Base-by-base conservation (phyloP, 495 filamentous ascomycete species). In the Penicillium maclennaniae region DNA sequence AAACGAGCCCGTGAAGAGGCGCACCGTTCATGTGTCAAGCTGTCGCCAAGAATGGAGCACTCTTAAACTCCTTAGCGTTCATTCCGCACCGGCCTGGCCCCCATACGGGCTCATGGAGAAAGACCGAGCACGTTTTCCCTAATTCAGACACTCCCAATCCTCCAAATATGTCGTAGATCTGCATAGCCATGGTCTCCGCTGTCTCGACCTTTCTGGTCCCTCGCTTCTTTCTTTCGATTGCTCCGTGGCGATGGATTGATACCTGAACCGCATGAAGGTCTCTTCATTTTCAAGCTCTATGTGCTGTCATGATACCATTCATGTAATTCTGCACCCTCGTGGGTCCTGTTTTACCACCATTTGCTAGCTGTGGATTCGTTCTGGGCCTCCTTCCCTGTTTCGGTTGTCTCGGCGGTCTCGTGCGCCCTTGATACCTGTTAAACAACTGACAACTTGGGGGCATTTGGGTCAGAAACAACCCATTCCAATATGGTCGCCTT, bases 401-500 rank as follows among this genome's bases (percentile, higher is more conserved):
- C 20, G 28, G 31, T 36, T 43, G 49, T 37, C 16, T 20, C 20
- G 28, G 31, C 41, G 31, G 39, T 42, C 43, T 49, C 20, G 49
- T 46, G 45, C 38, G 39, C 47, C 17, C 19, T 27, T 38, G 36
- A 25, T 49, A 38, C 45, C n/a, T 23, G 10, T 6, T 6, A 41
- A 26, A 31, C 45, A n/a, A n/a, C n/a, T n/a, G n/a, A n/a, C n/a
- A n/a, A n/a, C n/a, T n/a, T n/a, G n/a, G n/a, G n/a, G n/a, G n/a
- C n/a, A n/a, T 45, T 49, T 43, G 50, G 28, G 42, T 31, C 20
- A 39, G 40, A 17, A 20, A 25, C 38, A 42, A 44, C 6, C 25
- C 40, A 9, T 27, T 52, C 43, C 53, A 68, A 51, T 6, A 74
- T 76, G 71, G 73, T 69, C 45, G 65, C 55, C 31, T 49, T 76